Evolutionary conservation across 2,329 filamentous ascomycete species (phyloP).

Genomic region (Pyrenophora graminea): DNA sequence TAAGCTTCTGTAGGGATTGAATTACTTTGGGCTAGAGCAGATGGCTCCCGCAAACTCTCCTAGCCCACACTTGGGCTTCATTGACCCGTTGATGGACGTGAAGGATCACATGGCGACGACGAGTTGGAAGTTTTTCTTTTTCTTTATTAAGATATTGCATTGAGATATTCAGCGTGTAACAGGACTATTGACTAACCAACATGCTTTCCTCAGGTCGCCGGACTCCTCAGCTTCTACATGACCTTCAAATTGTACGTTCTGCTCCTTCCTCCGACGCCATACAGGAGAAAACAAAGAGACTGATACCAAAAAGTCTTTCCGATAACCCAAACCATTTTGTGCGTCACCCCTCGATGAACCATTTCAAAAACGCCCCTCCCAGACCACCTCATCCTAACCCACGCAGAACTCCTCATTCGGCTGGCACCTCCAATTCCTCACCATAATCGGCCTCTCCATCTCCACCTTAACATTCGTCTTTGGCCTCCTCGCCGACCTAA

Average conservation of each 20-base stretch:
- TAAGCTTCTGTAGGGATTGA: too few relatives aligned
- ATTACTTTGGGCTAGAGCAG: too few relatives aligned
- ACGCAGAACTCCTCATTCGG: constrained; percentile 63
- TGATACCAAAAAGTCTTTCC: constrained; percentile 27
- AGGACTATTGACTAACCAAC: background rate
- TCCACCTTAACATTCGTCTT: constrained; percentile 64
- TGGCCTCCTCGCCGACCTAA: constrained; percentile 67
- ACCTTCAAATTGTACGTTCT: constrained; percentile 48
- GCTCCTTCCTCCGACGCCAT: background rate
- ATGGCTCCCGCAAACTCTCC: too few relatives aligned
- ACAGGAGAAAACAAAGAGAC: background rate
- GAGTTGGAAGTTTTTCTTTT: too few relatives aligned
- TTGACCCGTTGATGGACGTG: too few relatives aligned
- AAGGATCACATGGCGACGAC: background rate
- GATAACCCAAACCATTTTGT: constrained; percentile 39
- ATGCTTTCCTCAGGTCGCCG: constrained; percentile 33
- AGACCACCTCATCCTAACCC: background rate
- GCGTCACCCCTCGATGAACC: constrained; percentile 3
- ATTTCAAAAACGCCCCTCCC: constrained; percentile 9
- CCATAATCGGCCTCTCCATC: constrained; percentile 70
- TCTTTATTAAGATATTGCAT: too few relatives aligned
- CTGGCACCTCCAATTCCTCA: constrained; percentile 73
- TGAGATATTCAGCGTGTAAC: too few relatives aligned
- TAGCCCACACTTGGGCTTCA: too few relatives aligned
- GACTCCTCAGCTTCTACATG: constrained; percentile 52